Evolutionary conservation across 176 grass and related monocot genomes (phyloP), one percentile per base, ranked within the genome.

Genomic region (Carex cristatella): DNA sequence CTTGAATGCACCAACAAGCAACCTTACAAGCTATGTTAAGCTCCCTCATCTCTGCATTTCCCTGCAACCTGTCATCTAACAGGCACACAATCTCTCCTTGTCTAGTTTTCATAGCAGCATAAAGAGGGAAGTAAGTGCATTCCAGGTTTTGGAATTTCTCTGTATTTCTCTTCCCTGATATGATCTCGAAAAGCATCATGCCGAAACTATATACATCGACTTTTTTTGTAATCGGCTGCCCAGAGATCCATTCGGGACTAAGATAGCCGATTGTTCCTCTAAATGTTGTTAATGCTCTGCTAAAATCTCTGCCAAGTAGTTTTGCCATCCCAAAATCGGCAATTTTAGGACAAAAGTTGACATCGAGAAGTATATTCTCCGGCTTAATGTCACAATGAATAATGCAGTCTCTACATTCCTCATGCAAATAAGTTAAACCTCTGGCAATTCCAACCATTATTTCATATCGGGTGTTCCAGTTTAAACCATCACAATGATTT

Each of bases 301-400:
- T 94, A 51, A 94, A 94, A 10, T 94, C 74, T 15, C 92, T 73
- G 5, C 87, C 79, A 4, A 94, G 42, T 32, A 94, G 85, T 59
- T 90, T 87, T 13, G 86, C 90, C 84, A 94, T 84, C 15, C 93
- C 93, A 55, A 94, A 94, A 28, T 94, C 93, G 0, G 93, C 88
- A 67, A 92, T 63, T 84, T 94, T 92, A 4, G 90, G 88, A 55
- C 32, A 57, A 68, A 94, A 85, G 18, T 87, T 86, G 2, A 37
- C 79, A 57, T 94, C 79, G 58, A 88, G 23, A 27, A 88, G 81
- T 46, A 88, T 69, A 32, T 88, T 88, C 23, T 88, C 81, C 6
- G 86, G 93, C 58, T 94, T 94, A 69, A 94, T 86, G 57, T 94
- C 90, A 11, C 88, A 94, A 19, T 90, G 93, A 64, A 94, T 89